Evolutionary conservation across 768 basidiomycete species (phyloP).

Genomic region (Cystofilobasidium ferigula): DNA sequence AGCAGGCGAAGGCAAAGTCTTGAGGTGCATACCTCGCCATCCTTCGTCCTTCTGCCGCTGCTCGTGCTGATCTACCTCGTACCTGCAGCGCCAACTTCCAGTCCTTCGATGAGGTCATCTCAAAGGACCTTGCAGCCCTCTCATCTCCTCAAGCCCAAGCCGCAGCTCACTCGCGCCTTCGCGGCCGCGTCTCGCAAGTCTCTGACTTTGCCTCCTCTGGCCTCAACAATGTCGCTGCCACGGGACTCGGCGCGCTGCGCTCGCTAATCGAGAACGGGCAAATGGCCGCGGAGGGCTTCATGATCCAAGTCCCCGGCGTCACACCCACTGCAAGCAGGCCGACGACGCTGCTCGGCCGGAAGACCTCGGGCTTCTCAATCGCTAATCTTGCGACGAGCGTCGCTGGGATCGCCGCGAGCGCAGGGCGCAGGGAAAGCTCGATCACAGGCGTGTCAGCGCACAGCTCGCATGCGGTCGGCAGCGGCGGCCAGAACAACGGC

Average conservation of each 20-base stretch:
- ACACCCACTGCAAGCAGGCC: constrained; percentile 6
- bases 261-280: constrained; percentile 50
- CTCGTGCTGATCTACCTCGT: constrained; percentile 6
- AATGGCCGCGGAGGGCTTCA: constrained; percentile 42
- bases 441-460: constrained; percentile 4
- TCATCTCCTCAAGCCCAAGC: constrained; percentile 31
- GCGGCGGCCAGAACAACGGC: constrained; percentile 28
- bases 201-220: constrained; percentile 59
- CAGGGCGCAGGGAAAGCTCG: constrained; percentile 32
- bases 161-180: constrained; percentile 34
- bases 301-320: constrained; percentile 30
- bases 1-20: constrained; percentile 36
- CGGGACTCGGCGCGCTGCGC: constrained; percentile 75
- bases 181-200: constrained; percentile 69
- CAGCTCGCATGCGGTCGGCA: constrained; percentile 18
- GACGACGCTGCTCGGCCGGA: constrained; percentile 36
- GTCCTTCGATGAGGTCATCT: constrained; percentile 60
- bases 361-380: constrained; percentile 73
- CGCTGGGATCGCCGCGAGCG: constrained; percentile 46
- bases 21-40: constrained; percentile 27
- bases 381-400: constrained; percentile 61
- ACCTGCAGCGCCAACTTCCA: constrained; percentile 51
- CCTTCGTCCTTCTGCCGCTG: not conserved
- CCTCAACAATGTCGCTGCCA: constrained; percentile 69
- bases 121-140: constrained; percentile 46